Evolutionary conservation across 495 filamentous ascomycete genomes (phyloP).

Genomic region (Hypoxylon fragiforme): DNA sequence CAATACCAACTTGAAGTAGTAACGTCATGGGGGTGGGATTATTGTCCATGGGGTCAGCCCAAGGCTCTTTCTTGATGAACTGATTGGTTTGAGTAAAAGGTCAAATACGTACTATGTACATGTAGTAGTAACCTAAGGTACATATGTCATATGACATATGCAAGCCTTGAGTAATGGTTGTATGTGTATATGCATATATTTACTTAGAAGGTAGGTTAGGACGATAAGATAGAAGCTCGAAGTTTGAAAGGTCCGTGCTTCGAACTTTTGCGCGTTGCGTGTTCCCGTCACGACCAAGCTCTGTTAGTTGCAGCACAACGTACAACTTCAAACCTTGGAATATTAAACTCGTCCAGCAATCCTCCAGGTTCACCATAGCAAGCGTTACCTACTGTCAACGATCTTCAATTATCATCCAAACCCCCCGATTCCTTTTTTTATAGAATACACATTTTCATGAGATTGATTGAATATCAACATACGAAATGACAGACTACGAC

Average conservation of each 20-base stretch:
- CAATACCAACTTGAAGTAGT: too few species aligned
- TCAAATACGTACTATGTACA: too few species aligned
- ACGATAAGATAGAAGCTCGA: conserved; percentile 25
- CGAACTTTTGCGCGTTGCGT: conserved; percentile 28
- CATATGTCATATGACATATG: background rate
- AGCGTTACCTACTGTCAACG: too few species aligned
- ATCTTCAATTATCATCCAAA: too few species aligned
- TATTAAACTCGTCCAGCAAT: too few species aligned
- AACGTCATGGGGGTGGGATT: too few species aligned
- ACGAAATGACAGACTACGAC: conserved; percentile 84
- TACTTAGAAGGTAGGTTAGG: background rate
- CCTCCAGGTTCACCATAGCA: too few species aligned
- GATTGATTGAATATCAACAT: conserved; percentile 1
- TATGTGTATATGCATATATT: background rate
- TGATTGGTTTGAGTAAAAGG: too few species aligned
- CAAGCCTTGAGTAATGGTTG: background rate
- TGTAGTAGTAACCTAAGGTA: background rate
- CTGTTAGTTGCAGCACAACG: too few species aligned
- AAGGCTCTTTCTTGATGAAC: too few species aligned
- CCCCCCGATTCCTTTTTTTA: background rate
- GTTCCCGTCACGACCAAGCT: conserved; percentile 14
- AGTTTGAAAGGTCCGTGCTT: conserved; percentile 22
- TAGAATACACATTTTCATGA: conserved; percentile 8
- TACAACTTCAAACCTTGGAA: too few species aligned
- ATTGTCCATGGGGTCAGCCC: too few species aligned